Conservation (phyloP, 306 rosid species). For the Trifolium repens region DNA sequence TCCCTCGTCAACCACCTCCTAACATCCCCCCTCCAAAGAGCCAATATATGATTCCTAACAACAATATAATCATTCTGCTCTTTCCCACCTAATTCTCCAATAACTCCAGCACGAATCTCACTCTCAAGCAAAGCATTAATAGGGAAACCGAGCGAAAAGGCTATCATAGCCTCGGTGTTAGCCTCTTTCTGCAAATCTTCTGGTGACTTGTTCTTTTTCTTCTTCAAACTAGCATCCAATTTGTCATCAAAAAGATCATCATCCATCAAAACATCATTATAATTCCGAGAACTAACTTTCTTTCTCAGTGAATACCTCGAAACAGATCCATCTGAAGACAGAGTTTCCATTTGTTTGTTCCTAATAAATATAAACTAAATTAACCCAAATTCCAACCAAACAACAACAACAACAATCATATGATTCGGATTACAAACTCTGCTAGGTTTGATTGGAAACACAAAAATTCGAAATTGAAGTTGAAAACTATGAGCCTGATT, state of each 20-base stretch:
- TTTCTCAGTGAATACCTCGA: conserved; percentile 69
- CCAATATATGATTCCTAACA: conserved; percentile 87
- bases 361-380: conserved; percentile 4
- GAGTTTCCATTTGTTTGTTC: conserved; percentile 57
- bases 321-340: conserved; percentile 55
- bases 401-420: not conserved
- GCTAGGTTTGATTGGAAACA: not conserved
- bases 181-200: conserved; percentile 89
- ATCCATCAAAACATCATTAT: conserved; percentile 74
- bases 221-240: conserved; percentile 67
- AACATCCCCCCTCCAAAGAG: conserved; percentile 87
- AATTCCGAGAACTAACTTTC: conserved; percentile 59
- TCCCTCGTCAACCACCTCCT: conserved; percentile 77
- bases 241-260: conserved; percentile 82
- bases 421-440: conserved; percentile 3
- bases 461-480: conserved; percentile 6
- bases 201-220: conserved; percentile 54
- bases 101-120: conserved; percentile 84
- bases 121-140: conserved; percentile 82
- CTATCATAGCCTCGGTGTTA: conserved; percentile 92
- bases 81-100: conserved; percentile 75
- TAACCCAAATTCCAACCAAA: not conserved
- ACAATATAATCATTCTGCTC: conserved; percentile 95
- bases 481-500: not conserved
- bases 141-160: conserved; percentile 81